Evolutionary conservation across 2,329 filamentous ascomycete genomes (phyloP).

Genomic region (Knoxdaviesia capensis): DNA sequence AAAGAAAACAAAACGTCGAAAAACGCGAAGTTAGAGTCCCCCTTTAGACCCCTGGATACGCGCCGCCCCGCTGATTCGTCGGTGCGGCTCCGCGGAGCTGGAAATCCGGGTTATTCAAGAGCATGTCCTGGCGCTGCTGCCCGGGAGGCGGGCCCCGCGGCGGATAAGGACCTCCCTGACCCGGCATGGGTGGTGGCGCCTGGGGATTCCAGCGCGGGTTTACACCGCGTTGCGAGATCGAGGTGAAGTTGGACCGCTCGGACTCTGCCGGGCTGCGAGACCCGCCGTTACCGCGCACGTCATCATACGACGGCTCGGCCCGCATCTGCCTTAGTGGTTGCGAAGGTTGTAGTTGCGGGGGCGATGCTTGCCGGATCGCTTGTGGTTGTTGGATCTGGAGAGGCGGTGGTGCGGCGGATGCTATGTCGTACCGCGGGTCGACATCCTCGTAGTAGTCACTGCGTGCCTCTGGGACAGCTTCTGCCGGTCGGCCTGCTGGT

Average conservation of each 20-base stretch:
- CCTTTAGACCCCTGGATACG: no score
- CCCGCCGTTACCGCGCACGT: conserved; percentile 31
- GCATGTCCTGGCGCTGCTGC: conserved; percentile 45
- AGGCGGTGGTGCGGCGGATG: conserved; percentile 10
- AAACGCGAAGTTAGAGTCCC: not conserved
- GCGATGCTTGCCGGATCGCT: conserved; percentile 4
- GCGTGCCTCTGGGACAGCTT: conserved; percentile 4
- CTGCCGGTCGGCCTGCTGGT: no score
- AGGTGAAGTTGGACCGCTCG: conserved; percentile 73
- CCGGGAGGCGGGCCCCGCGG: conserved; percentile 19
- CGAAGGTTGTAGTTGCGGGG: conserved; percentile 5
- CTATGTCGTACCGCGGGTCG: conserved; percentile 57
- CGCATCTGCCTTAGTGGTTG: conserved; percentile 10
- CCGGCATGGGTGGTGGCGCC: conserved; percentile 17
- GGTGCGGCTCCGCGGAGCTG: conserved; percentile 30
- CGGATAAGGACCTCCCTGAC: conserved; percentile 17
- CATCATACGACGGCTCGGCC: conserved; percentile 34
- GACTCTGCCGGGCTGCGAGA: conserved; percentile 55
- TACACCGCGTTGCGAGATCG: conserved; percentile 68
- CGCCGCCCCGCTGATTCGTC: no score
- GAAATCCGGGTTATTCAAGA: conserved; percentile 79
- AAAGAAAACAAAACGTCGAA: not conserved
- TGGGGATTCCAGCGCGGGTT: conserved; percentile 70
- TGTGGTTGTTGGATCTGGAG: not conserved
- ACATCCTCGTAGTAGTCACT: conserved; percentile 78